phyloP scores from a whole-genome alignment of 2,329 filamentous ascomycete genomes.

The Botrytis fragariae region DNA sequence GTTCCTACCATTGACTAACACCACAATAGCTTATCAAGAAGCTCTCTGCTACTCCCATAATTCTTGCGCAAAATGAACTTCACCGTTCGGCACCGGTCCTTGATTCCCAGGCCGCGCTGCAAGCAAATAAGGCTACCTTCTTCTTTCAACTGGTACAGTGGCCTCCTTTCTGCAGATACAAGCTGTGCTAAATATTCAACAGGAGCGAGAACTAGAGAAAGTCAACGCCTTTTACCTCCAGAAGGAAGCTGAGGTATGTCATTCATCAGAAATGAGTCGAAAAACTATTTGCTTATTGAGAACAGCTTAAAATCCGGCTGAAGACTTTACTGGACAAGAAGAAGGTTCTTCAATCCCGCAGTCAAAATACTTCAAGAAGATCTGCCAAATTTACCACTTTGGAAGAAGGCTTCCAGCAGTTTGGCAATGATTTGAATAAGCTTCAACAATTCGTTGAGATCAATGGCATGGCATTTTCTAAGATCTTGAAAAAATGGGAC shows the following conservation, averaged over 20 bases:
- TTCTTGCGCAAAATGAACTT: slow-evolving; percentile 70
- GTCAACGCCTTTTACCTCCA: slow-evolving; percentile 97
- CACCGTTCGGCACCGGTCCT: slow-evolving; percentile 47
- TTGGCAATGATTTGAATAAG: slow-evolving; percentile 94
- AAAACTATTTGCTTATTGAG: slow-evolving; percentile 17
- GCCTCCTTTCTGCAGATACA: slow-evolving; percentile 23
- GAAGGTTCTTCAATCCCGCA: slow-evolving; percentile 78
- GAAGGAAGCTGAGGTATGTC: slow-evolving; percentile 89
- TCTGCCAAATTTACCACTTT: slow-evolving; percentile 93
- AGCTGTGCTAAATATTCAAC: slow-evolving; percentile 43
- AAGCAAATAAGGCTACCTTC: slow-evolving; percentile 97
- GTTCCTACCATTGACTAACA: slow-evolving; percentile 31
- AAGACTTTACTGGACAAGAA: slow-evolving; percentile 95
- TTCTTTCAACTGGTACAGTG: slow-evolving; percentile 87
- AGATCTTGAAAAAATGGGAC: slow-evolving; percentile 99
- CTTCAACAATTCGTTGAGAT: slow-evolving; percentile 98
- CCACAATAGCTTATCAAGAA: slow-evolving; percentile 87
- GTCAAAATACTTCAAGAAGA: slow-evolving; percentile 73
- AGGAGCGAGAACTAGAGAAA: slow-evolving; percentile 98
- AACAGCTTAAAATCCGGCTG: slow-evolving; percentile 84
- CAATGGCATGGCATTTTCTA: slow-evolving; percentile 96
- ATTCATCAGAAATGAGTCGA: not conserved
- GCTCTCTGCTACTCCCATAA: slow-evolving; percentile 84
- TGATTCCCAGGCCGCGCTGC: slow-evolving; percentile 84
- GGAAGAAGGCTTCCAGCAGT: slow-evolving; percentile 96